A percentile compares a stretch with the other conserved stretches of the same genome.
phyloP scores from a whole-genome alignment of 108 stramenopile species.

The Cyclostephanos invisitatus region DNA sequence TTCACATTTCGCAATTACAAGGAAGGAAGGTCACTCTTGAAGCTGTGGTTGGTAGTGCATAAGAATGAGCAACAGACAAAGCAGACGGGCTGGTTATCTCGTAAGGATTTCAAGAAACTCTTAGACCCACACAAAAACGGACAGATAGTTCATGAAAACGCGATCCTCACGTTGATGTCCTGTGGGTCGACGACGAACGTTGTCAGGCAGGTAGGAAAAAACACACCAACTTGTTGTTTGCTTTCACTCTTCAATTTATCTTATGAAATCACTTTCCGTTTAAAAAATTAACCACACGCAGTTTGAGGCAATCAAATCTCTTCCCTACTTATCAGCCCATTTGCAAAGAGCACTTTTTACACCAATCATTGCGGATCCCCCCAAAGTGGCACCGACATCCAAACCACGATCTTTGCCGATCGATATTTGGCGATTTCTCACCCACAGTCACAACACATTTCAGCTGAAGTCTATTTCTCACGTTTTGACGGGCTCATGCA shows the following conservation, averaged over 20 bases:
- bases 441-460: constrained; percentile 23
- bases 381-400: constrained; percentile 10
- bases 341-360: constrained; percentile 43
- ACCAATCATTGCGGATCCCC: constrained; percentile 3
- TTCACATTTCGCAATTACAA: constrained; percentile 28
- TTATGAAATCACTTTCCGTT: too few relatives aligned
- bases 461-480: constrained; percentile 25
- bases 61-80: constrained; percentile 24
- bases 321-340: constrained; percentile 32
- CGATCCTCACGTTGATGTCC: constrained; percentile 27
- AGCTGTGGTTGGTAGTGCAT: constrained; percentile 38
- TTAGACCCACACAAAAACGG: constrained; percentile 32
- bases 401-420: constrained; percentile 20
- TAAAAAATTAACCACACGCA: too few relatives aligned
- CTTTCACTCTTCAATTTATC: too few relatives aligned
- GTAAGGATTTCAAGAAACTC: constrained; percentile 31
- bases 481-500: constrained; percentile 20
- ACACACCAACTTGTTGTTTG: too few relatives aligned
- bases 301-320: constrained; percentile 39
- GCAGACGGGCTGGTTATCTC: constrained; percentile 36
- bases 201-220: too few relatives aligned
- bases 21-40: constrained; percentile 30
- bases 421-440: constrained; percentile 14
- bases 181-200: constrained; percentile 43
- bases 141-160: constrained; percentile 23